Conservation (phyloP, 257 asterid species). For the Ligustrum vulgare region DNA sequence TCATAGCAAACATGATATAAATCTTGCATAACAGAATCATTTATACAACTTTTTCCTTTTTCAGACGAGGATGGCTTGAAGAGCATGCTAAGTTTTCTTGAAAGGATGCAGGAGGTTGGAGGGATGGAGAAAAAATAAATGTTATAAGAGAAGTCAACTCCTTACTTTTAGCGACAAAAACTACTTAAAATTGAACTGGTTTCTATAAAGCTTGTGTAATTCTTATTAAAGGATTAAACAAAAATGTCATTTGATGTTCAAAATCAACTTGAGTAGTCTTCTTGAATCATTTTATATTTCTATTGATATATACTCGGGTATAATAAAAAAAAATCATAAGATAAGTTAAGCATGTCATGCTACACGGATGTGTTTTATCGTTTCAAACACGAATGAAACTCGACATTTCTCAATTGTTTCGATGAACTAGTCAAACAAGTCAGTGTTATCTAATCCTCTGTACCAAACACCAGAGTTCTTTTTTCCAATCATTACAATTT, state of each 20-base stretch:
- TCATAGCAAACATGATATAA: background rate
- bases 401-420: background rate
- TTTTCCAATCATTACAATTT: too few species aligned
- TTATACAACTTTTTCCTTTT: background rate
- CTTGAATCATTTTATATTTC: background rate
- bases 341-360: background rate
- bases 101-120: constrained; percentile 42
- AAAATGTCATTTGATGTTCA: background rate
- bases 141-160: background rate
- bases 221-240: background rate
- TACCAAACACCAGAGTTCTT: too few species aligned
- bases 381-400: background rate
- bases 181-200: too few species aligned
- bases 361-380: too few species aligned
- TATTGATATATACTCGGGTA: too few species aligned
- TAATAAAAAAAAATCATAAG: background rate
- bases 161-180: background rate
- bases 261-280: background rate
- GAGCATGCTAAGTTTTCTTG: constrained; percentile 56
- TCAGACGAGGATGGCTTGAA: constrained; percentile 59
- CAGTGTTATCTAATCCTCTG: too few species aligned
- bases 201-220: background rate
- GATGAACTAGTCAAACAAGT: background rate
- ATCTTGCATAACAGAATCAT: background rate
- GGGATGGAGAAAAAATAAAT: constrained; percentile 28